Evolutionary conservation across 371 early-diverging fungal species (phyloP).

Genomic region (Actinomucor elegans): DNA sequence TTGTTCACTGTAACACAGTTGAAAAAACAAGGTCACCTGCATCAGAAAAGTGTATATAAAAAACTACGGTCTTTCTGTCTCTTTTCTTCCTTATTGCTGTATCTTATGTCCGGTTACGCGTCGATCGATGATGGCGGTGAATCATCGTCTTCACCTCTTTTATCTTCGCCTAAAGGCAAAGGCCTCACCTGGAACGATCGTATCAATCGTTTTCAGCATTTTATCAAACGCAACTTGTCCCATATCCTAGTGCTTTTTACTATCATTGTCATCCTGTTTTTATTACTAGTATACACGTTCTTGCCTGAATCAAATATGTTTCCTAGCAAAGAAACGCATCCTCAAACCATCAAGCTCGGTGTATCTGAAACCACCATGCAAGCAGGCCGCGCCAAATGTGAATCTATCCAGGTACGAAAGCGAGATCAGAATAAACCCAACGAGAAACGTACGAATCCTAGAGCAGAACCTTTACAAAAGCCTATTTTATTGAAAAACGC

Average conservation of each 20-base stretch:
- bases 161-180: too few species aligned
- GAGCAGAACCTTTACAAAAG: constrained; percentile 9
- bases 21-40: too few species aligned
- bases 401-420: constrained; percentile 8
- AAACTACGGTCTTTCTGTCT: too few species aligned
- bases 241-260: background rate
- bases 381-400: constrained; percentile 17
- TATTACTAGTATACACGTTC: constrained; percentile 2
- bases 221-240: constrained; percentile 1
- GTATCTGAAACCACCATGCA: constrained; percentile 20
- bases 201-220: too few species aligned
- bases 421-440: constrained; percentile 6
- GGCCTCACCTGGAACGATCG: too few species aligned
- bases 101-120: too few species aligned
- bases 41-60: too few species aligned
- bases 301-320: constrained; percentile 8
- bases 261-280: background rate
- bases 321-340: constrained; percentile 1
- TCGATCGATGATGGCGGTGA: too few species aligned
- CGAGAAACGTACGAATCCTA: constrained; percentile 11
- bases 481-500: constrained; percentile 52
- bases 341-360: constrained; percentile 1
- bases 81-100: too few species aligned
- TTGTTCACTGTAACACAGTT: too few species aligned
- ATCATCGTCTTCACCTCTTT: too few species aligned